Evolutionary conservation across 2,329 filamentous ascomycete genomes (phyloP), one percentile per base, ranked within the genome.

Genomic region (Exophiala bonariae): DNA sequence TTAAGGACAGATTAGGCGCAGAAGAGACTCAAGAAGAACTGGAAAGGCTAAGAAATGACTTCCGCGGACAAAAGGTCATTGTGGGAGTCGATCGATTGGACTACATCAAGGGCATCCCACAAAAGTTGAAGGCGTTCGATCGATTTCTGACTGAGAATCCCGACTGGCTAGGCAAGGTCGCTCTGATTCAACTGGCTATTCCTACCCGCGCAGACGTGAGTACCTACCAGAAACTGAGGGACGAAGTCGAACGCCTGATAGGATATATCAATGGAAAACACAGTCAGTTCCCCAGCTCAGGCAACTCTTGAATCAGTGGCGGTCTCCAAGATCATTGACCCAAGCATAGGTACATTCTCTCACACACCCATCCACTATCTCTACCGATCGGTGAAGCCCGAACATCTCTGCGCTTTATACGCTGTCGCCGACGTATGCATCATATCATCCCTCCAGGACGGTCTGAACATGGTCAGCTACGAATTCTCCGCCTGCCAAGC

Each of bases 351-450:
- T 85, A 96, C 51, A 11, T 50, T 54, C 59, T 91, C 96, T 65
- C 96, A 95, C 68, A 95, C 92, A 79, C 92, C 92, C 0, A 93
- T 97, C 59, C 87, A 96, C 67, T 96, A 96, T 72, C 84, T 97
- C 61, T 90, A 97, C 71, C 90, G 95, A 68, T 93, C 87, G 2
- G 86, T 96, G 57, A 80, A 81, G n/a, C 96, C 96, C 61, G 88
- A 95, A 50, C 91, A 96, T 69, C 80, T 97, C 28, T 89, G 90
- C n/a, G 89, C 90, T 0, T 77, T 97, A 4, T 97, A 97, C 65
- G 87, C 88, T 16, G 82, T 92, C 14, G 89, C 88, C 2, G 91
- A 96, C 63, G 86, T 87, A 39, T 95, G 90, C 63, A 78, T 96
- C 4, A 89, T 95, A 32, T 92, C 86, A 3, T 96, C 87, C 1